Evolutionary conservation across 164 flowering plant genomes (phyloP).

Genomic region (Stephania cephalantha): DNA sequence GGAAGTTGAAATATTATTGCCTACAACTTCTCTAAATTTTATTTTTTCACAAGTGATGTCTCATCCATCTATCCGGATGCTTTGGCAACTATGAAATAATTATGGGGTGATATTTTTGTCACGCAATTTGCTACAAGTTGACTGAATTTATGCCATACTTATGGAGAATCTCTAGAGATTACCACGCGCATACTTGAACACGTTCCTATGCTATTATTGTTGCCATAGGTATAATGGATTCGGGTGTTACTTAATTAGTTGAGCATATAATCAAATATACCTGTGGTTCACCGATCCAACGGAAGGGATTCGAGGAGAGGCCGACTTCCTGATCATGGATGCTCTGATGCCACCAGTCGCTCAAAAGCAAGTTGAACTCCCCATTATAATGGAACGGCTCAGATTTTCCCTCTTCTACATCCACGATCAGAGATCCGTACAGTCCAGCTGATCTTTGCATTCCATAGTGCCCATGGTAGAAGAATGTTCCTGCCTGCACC

Average conservation of each 20-base stretch:
- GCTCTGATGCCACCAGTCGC: constrained; percentile 85
- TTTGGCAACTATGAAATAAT: no score
- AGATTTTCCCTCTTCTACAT: constrained; percentile 50
- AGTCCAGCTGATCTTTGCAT: constrained; percentile 93
- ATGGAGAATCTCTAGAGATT: no score
- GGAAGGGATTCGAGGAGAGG: constrained; percentile 62
- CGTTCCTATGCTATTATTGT: no score
- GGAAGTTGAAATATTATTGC: no score
- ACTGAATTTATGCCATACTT: no score
- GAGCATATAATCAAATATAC: constrained; percentile 21
- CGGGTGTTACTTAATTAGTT: background rate
- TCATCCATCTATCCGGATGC: no score
- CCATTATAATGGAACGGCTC: constrained; percentile 81
- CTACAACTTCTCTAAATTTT: no score
- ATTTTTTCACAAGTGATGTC: no score
- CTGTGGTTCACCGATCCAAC: constrained; percentile 93
- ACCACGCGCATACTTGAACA: no score
- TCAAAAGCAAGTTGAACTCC: constrained; percentile 56
- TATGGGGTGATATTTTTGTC: no score
- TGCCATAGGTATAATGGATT: no score
- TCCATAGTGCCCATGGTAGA: constrained; percentile 91
- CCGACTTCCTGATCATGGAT: constrained; percentile 45
- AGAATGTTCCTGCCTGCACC: constrained; percentile 76
- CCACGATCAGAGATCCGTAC: constrained; percentile 78
- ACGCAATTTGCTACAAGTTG: no score